Base-by-base conservation (phyloP, 257 asterid genomes). In the Marsdenia floribunda region DNA sequence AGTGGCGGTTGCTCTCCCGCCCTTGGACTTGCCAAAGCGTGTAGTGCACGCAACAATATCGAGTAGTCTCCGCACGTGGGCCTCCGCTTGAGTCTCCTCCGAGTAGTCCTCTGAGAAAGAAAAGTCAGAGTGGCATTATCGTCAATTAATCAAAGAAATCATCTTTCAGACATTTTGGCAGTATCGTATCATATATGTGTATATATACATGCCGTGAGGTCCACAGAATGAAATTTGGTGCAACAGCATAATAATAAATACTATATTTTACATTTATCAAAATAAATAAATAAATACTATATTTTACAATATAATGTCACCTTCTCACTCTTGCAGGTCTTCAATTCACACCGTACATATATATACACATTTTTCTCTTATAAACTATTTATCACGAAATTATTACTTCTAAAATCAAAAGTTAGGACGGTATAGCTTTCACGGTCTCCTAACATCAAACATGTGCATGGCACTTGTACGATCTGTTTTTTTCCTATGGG, bases 11-110 rank as follows among this genome's bases (percentile, higher is more conserved):
- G 66, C 9, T 80, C 71, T 82, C 66, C 86, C 88, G 60, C 81
- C 76, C 80, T 85, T 92, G 35, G 91, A 82, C 81, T 89, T 95
- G 59, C 88, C 82, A 87, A 92, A 89, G 88, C 99, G 97, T 77
- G 99, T 90, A 15, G 96, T 91, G 84, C 99, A 91, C 71, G 99
- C 96, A 82, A 95, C 90, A 68, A 95, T 85, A 87, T 95, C 98
- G 76, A 95, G 96, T 55, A 95, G 85, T 79, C 98, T 83, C 80
- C 96, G 89, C 88, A 95, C 99, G 90, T 95, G 97, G 49, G 89
- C 83, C 47, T 80, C 84, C 58, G 89, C 96, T 47, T 81, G 91
- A 76, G 98, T 81, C 85, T 86, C 91, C 58, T 93, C 90, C 12
- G 87, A 58, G 83, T 95, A 95, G 78, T 92, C 96, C 90, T 89